Base-by-base conservation (phyloP, 2,329 filamentous ascomycete species). In the Elsinoe australis region DNA sequence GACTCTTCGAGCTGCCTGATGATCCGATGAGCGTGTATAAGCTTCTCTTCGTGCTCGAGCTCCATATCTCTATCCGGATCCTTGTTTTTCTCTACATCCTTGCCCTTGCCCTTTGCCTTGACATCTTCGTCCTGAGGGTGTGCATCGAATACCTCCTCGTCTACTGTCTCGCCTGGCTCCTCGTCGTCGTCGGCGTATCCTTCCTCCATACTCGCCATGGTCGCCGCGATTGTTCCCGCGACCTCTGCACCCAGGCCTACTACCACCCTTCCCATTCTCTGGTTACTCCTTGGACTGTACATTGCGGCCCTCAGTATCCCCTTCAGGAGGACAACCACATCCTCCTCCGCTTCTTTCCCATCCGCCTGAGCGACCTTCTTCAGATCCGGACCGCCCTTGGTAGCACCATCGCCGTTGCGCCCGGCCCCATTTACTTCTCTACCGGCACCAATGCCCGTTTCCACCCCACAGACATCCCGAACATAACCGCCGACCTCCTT, bases 31-130 rank as follows among this genome's bases (percentile, higher is more conserved):
- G 70, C 70, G 52, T 70, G 67, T 51, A 74, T 66, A 4, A 74
- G 57, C 51, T 70, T 67, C 49, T 72, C 71, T 53, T 74, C 71
- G 44, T 69, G 67, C 57, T 74, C 71, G 28, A 74, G 58, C 49
- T 70, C 65, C 3, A 66, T 64, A 54, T 73, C 70, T 22, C 69
- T 56, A n/a, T 52, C 47, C 17, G 54, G 47, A 49, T 52, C 35
- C 32, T 50, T 53, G 14, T n/a, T 42, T 33, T 47, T 44, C 21
- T 55, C 52, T 7, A 59, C 44, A 8, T 44, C 31, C 22, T 56
- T 59, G 35, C 51, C 52, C 14, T 50, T 24, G 4, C 51, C 52
- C 7, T 39, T 29, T 17, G 47, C 46, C 17, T 15, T 32, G 32
- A 47, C 49, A 31, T 57, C 57, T 10, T 52, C 50, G 32, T 49